Base-by-base conservation (phyloP, 306 rosid genomes). In the Senna siamea region DNA sequence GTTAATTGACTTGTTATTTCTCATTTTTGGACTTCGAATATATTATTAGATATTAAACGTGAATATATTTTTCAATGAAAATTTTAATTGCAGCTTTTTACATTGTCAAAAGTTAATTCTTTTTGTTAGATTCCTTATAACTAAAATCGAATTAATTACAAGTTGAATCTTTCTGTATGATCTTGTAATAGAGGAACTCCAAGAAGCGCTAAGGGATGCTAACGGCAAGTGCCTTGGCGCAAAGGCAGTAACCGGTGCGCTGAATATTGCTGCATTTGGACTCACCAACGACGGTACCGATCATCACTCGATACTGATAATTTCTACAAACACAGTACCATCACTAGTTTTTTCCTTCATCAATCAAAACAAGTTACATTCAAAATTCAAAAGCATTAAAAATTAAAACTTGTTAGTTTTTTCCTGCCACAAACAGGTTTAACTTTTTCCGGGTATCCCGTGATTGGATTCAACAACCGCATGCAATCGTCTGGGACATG, bases 401-500 rank as follows among this genome's bases (percentile, higher is more conserved):
- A 1, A 15, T 47, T 3, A 4, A 47, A 14, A 47, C 50, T 10
- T 41, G 3, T 41, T 37, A 10, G 3, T 44, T 13, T 44, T 44
- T 64, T 38, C 56, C 15, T 13, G 28, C 3, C 50, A 44, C 1
- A 34, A 9, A 17, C 22, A 87, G 91, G 88, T 55, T 0, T 15
- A 19, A 50, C 63, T 28, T 87, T 87, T 40, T 72, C 76, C 0
- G 89, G 90, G 19, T 88, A 84, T 70, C 96, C 90, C 0, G 88
- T 84, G 9, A 73, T 83, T 18, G 92, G 96, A 75, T 70, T 74
- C 69, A 85, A 84, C 1, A 58, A 82, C 72, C 81, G 80, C 3
- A 62, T 89, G 40, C 86, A 87, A 47, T 51, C 96, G 10, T 85
- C 89, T 0, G 92, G 92, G 50, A 35, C 82, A n/a, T 89, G 96